Conservation (phyloP, 2,329 filamentous ascomycete genomes). For the Magnaporthiopsis incrustans region DNA sequence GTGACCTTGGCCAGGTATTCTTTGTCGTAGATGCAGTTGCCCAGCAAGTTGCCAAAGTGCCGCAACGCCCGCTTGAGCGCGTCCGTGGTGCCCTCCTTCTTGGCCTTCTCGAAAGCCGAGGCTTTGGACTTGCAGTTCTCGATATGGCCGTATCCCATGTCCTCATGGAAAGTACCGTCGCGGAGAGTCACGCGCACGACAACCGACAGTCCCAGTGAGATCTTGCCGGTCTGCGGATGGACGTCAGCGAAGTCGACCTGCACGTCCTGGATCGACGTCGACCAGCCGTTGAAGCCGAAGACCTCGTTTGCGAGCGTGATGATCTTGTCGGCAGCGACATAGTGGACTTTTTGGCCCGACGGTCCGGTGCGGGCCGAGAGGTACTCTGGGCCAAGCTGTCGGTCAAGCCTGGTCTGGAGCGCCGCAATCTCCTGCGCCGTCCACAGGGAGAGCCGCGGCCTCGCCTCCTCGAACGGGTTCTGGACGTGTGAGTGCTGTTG, state of each 20-base stretch:
- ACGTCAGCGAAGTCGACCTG: constrained; percentile 95
- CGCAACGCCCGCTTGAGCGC: constrained; percentile 81
- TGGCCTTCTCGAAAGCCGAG: constrained; percentile 94
- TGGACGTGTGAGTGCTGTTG: constrained; percentile 55
- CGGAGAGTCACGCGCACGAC: constrained; percentile 83
- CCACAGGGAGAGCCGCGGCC: constrained; percentile 65
- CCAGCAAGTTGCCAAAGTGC: constrained; percentile 91
- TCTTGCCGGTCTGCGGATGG: constrained; percentile 65
- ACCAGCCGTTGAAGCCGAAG: constrained; percentile 98
- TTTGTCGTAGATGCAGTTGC: constrained; percentile 99
- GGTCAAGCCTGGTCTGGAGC: constrained; percentile 77
- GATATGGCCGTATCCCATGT: constrained; percentile 92
- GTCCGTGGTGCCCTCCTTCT: constrained; percentile 96
- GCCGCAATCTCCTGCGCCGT: constrained; percentile 88
- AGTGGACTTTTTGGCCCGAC: constrained; percentile 80
- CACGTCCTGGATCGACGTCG: constrained; percentile 87
- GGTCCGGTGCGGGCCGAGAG: constrained; percentile 81
- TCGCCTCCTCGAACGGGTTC: constrained; percentile 76
- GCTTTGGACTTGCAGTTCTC: constrained; percentile 96
- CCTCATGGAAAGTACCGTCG: constrained; percentile 96
- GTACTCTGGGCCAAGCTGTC: constrained; percentile 92
- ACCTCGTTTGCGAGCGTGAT: constrained; percentile 93
- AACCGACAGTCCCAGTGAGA: constrained; percentile 81
- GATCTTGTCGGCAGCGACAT: constrained; percentile 92
- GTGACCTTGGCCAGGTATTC: constrained; percentile 85